Base-by-base conservation (phyloP, 2,329 filamentous ascomycete genomes). In the Fusarium sp. region DNA sequence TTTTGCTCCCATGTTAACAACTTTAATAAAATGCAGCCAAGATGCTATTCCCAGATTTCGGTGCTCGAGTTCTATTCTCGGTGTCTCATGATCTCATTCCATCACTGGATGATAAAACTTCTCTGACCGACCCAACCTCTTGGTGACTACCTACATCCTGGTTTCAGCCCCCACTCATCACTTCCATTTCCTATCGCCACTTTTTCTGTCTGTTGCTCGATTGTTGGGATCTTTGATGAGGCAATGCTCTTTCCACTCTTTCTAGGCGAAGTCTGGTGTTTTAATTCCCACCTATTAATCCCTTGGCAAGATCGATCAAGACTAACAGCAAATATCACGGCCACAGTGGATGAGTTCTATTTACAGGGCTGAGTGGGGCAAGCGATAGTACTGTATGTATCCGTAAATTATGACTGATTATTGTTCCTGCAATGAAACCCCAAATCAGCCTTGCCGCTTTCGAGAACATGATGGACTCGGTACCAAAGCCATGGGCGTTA, bases 401-500 rank as follows among this genome's bases (percentile, higher is more conserved):
- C 20, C 20, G 20, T 37, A 37, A 37, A n/a, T 37, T 37, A n/a
- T 37, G n/a, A 47, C 58, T 44, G 49, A 34, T 44, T 61, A 34
- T 56, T 42, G 42, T 37, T 12, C 34, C 42, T 59, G 40, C 18
- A 41, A 69, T 51, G 48, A 52, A 69, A 57, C 49, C 65, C 53
- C 48, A 65, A 75, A 61, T 75, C 72, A 75, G 68, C 73, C 69
- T 72, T 70, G 52, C 66, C 56, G 56, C 55, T 65, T 42, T 58
- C n/a, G 54, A 61, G 52, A 63, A 27, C 49, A 53, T 20, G 18
- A 49, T 40, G 52, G 46, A 41, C 42, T 24, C 42, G 42, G 52
- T 34, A 14, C 60, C 32, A 22, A 55, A 57, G 37, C 49, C 29
- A 57, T 24, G 20, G 56, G 53, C 37, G 52, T 45, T 54, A 53